Conservation (phyloP, 2,329 filamentous ascomycete species). For the Lachnellula suecica region DNA sequence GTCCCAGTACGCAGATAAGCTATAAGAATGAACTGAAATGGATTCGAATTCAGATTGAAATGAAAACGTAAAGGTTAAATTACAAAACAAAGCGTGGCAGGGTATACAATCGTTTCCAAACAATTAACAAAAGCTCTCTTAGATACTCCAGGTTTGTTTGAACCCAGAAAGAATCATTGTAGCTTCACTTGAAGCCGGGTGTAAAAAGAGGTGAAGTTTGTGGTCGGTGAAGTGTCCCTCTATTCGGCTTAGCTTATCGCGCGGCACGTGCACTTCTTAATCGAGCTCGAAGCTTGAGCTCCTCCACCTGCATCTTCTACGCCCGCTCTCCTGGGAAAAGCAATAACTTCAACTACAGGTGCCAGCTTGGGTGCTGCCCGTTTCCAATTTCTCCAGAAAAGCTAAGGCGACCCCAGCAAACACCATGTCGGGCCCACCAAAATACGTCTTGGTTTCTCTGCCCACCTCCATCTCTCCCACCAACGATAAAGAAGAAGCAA, state of each 20-base stretch:
- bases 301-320: conserved; percentile 9
- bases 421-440: conserved; percentile 38
- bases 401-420: conserved; percentile 9
- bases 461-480: conserved; percentile 84
- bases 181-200: background rate
- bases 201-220: background rate
- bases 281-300: conserved; percentile 15
- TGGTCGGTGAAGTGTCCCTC: background rate
- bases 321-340: conserved; percentile 1
- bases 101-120: too few species aligned
- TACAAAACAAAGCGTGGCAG: background rate
- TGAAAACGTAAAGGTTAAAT: too few species aligned
- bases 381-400: conserved; percentile 2
- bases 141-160: too few species aligned
- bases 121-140: too few species aligned
- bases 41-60: too few species aligned
- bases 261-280: conserved; percentile 10
- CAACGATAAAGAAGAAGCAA: conserved; percentile 76
- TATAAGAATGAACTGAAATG: too few species aligned
- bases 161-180: background rate
- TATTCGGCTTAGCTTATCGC: conserved; percentile 2
- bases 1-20: too few species aligned
- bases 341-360: conserved; percentile 8
- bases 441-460: conserved; percentile 87
- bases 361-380: conserved; percentile 12